Conservation (phyloP, 1,284 basidiomycete species). For the Coriolopsis trogii region DNA sequence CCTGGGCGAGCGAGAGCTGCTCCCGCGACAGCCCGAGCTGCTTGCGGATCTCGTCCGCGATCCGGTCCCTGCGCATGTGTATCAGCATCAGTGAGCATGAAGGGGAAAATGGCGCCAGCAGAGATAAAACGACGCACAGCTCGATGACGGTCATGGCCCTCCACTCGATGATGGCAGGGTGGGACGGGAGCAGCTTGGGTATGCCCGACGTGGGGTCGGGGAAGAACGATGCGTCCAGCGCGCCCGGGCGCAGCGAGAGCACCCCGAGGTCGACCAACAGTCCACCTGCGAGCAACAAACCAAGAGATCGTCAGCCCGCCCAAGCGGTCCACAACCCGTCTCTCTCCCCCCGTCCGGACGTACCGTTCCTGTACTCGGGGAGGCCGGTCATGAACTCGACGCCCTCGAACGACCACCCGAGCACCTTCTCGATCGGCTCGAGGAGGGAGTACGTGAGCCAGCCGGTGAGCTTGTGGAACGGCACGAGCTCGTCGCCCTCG, state of each 20-base stretch:
- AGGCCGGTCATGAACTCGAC: conserved; percentile 82
- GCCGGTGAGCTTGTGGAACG: conserved; percentile 95
- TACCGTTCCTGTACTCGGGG: conserved; percentile 90
- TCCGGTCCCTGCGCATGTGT: conserved; percentile 66
- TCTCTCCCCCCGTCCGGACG: conserved; percentile 9
- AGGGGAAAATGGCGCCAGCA: background rate
- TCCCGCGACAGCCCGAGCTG: conserved; percentile 53
- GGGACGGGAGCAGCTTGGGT: conserved; percentile 69
- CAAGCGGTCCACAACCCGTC: background rate
- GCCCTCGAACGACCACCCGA: conserved; percentile 80
- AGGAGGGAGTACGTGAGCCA: conserved; percentile 92
- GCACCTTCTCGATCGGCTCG: conserved; percentile 77
- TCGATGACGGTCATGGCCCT: conserved; percentile 92
- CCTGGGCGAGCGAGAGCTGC: conserved; percentile 78
- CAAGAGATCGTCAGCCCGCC: too few species aligned
- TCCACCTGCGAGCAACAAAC: conserved; percentile 58
- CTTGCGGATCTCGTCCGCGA: conserved; percentile 71
- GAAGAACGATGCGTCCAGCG: conserved; percentile 44
- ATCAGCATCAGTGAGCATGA: background rate
- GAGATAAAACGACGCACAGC: conserved; percentile 61
- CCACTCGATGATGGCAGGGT: conserved; percentile 95
- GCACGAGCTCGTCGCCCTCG: conserved; percentile 74
- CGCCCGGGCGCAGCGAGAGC: conserved; percentile 59
- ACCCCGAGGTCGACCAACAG: conserved; percentile 86
- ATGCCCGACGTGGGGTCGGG: conserved; percentile 54